Evolutionary conservation across 345 rosid genomes (phyloP), one percentile per base, ranked within the genome.

Genomic region (Crucihimalaya himalaica): DNA sequence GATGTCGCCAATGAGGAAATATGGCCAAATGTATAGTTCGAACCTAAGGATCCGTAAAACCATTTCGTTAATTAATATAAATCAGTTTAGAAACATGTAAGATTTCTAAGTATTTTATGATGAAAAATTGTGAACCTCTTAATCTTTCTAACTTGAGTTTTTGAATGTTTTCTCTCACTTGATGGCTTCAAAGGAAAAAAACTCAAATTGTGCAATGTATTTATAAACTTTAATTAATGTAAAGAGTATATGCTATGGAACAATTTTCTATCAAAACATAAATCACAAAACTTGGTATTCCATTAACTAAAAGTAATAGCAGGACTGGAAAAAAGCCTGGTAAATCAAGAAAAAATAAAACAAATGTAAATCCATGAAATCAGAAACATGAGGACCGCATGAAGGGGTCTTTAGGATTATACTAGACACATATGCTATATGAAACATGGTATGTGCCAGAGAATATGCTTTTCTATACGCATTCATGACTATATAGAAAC

Each of bases 361-460:
- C n/a, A 7, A 35, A 23, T 18, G 61, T 71, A 37, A 60, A 37
- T 51, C 20, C 20, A 8, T 16, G 69, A 51, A 32, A 62, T 20
- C 62, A 54, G 65, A 64, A 73, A 53, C 57, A 56, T 65, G 65
- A 63, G 63, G 66, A 73, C 72, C 68, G 52, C 43, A 64, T 53
- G 64, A 53, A 54, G 14, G 20, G 59, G 66, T 65, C 60, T 46
- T 35, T 65, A 37, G 72, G 78, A 56, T 74, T 66, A 74, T 66
- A 66, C 78, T 57, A 57, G 8, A 56, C 16, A 74, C 60, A 74
- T 65, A 74, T 74, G 72, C 78, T 74, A 43, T 47, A 56, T 56
- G 60, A 74, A 66, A 66, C 60, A 46, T 45, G 28, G 72, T 21
- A 73, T 73, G 39, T 74, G 66, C 78, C 34, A 47, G 5, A 56